phyloP scores from a whole-genome alignment of 1,284 basidiomycete species.

The Rhodofomes roseus region DNA sequence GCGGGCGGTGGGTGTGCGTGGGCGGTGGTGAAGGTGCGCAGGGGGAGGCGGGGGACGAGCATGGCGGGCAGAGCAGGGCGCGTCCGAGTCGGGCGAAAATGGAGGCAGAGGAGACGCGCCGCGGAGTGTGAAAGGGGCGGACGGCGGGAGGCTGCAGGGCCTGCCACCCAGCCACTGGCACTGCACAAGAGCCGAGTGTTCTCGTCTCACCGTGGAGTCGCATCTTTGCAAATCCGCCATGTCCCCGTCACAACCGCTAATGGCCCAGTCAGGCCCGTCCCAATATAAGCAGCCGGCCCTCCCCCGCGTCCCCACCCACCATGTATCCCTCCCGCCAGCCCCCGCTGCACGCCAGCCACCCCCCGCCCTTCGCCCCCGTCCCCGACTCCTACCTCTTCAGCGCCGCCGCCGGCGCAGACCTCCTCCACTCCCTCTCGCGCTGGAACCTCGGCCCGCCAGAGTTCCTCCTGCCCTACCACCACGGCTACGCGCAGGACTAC shows the following conservation, averaged over 20 bases:
- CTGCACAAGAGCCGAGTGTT: conserved; percentile 3
- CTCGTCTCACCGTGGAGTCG: conserved; percentile 1
- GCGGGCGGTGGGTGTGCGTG: conserved; percentile 24
- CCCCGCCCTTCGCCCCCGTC: conserved; percentile 4
- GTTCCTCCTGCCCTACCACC: conserved; percentile 21
- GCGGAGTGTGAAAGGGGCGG: conserved; percentile 6
- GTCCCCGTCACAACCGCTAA: conserved; percentile 1
- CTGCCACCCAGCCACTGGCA: background rate
- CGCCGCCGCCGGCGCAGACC: conserved; percentile 14
- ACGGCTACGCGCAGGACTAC: conserved; percentile 4
- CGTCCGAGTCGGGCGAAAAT: background rate
- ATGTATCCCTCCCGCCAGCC: background rate
- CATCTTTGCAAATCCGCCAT: conserved; percentile 1
- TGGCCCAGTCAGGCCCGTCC: background rate
- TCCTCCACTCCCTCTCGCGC: conserved; percentile 9
- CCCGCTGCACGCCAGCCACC: conserved; percentile 5
- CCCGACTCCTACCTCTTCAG: conserved; percentile 19
- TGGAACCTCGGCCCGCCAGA: conserved; percentile 19
- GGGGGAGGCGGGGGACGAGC: background rate
- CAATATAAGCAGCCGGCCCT: background rate
- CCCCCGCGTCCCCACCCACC: background rate
- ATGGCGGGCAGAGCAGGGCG: background rate
- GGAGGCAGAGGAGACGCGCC: conserved; percentile 1
- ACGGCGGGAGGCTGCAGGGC: background rate
- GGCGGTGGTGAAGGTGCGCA: conserved; percentile 6